A percentile compares a stretch with the other conserved stretches of the same genome.
These are phyloP conservation scores for Cryptococcus deneoformans DNA, from an alignment of 1,284 basidiomycete genomes.

Conservation along the genomic window DNA sequence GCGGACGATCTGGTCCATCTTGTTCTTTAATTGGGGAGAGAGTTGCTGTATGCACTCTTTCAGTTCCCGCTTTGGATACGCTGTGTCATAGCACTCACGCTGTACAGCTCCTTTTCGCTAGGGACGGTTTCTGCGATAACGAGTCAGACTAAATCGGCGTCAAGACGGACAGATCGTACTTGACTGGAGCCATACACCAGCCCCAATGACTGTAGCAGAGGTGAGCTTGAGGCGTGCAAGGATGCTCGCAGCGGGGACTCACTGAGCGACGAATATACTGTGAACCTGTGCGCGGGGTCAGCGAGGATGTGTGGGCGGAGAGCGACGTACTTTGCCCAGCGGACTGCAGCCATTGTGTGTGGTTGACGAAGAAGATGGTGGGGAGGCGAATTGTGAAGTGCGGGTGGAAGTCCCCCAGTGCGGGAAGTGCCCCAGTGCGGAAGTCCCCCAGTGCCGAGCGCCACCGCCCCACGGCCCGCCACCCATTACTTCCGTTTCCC, in stretches of 20 bases:
- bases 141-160: neutral
- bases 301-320: neutral
- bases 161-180: neutral
- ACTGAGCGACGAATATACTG: neutral
- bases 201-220: conserved; percentile 23
- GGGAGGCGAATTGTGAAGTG: too few relatives aligned
- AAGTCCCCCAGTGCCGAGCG: too few relatives aligned
- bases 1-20: conserved; percentile 41
- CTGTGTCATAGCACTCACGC: conserved; percentile 19
- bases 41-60: conserved; percentile 20
- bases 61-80: neutral
- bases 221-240: neutral
- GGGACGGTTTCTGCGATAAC: conserved; percentile 26
- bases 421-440: too few relatives aligned
- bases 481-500: too few relatives aligned
- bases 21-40: conserved; percentile 42
- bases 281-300: neutral
- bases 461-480: too few relatives aligned
- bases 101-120: conserved; percentile 45
- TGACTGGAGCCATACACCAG: conserved; percentile 15
- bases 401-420: too few relatives aligned
- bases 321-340: conserved; percentile 2
- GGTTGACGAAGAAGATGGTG: too few relatives aligned
- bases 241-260: too few relatives aligned
- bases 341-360: neutral